Percentiles rank a stretch among this genome's conserved stretches.
Evolutionary conservation across 139 green algal species (phyloP).

Genomic region (Picochlorum sp.): DNA sequence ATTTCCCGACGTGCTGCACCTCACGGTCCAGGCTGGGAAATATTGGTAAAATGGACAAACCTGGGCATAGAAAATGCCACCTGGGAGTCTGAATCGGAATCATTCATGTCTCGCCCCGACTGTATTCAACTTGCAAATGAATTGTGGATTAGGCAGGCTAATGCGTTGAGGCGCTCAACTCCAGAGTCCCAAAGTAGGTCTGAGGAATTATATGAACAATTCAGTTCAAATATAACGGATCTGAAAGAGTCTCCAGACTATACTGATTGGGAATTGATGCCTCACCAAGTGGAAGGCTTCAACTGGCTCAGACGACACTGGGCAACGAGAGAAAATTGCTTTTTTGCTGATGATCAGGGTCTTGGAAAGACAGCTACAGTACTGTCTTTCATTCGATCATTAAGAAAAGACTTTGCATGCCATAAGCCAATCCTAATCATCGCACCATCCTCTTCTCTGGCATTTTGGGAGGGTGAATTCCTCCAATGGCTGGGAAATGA

Average conservation of each 20-base stretch:
- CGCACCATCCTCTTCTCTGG: conserved; percentile 37
- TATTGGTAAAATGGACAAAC: conserved; percentile 74
- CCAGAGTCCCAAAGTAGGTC: conserved; percentile 23
- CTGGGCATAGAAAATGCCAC: conserved; percentile 72
- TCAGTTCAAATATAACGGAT: conserved; percentile 7
- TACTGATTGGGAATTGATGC: conserved; percentile 34
- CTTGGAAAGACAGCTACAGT: conserved; percentile 66
- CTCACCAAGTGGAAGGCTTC: conserved; percentile 63
- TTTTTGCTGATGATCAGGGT: conserved; percentile 67
- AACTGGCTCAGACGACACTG: conserved; percentile 62
- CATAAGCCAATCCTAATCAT: conserved; percentile 54
- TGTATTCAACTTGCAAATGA: conserved; percentile 42
- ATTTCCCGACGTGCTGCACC: conserved; percentile 55
- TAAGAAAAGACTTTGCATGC: conserved; percentile 45
- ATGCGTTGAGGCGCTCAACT: conserved; percentile 27
- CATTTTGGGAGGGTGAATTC: conserved; percentile 56
- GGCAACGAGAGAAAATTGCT: conserved; percentile 26
- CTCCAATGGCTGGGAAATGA: conserved; percentile 24
- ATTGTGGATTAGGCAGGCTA: conserved; percentile 61
- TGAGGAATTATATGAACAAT: not conserved
- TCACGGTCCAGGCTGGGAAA: conserved; percentile 72
- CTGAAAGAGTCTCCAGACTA: not conserved
- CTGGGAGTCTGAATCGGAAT: conserved; percentile 60
- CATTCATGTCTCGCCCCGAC: conserved; percentile 38
- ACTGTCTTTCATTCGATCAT: conserved; percentile 42